phyloP scores from a whole-genome alignment of 2,329 filamentous ascomycete species.

The Trichoderma polysporum region DNA sequence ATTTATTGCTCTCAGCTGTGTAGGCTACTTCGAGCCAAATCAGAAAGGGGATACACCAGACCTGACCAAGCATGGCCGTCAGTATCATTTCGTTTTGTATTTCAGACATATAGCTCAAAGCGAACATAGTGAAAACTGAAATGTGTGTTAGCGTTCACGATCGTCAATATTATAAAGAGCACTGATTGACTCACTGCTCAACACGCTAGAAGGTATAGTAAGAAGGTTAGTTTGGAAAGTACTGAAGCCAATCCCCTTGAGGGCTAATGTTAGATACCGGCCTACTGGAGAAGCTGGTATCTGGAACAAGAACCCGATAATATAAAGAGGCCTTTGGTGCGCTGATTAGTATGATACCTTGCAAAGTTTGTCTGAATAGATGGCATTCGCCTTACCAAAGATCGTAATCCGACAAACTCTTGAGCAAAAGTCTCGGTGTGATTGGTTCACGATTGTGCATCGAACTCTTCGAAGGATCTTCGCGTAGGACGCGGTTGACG shows the following conservation, averaged over 20 bases:
- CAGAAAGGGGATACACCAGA: slow-evolving; percentile 55
- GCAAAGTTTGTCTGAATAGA: too few relatives aligned
- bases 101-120: slow-evolving; percentile 18
- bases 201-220: slow-evolving; percentile 43
- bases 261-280: slow-evolving; percentile 45
- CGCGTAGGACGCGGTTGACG: slow-evolving; percentile 54
- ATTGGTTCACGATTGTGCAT: slow-evolving; percentile 56
- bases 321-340: background rate
- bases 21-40: slow-evolving; percentile 42
- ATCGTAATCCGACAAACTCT: slow-evolving; percentile 57
- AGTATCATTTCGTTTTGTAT: slow-evolving; percentile 27
- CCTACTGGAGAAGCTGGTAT: slow-evolving; percentile 41
- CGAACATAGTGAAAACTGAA: slow-evolving; percentile 21
- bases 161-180: too few relatives aligned
- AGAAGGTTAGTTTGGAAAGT: slow-evolving; percentile 45
- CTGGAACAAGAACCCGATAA: slow-evolving; percentile 48
- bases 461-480: slow-evolving; percentile 58
- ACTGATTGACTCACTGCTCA: background rate
- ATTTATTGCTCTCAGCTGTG: slow-evolving; percentile 28
- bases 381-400: slow-evolving; percentile 45
- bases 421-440: slow-evolving; percentile 46
- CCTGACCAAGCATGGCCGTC: slow-evolving; percentile 40
- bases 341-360: background rate
- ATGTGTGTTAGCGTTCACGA: slow-evolving; percentile 34
- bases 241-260: slow-evolving; percentile 42